Conservation (phyloP, 768 basidiomycete genomes). For the Ramaria sp. region DNA sequence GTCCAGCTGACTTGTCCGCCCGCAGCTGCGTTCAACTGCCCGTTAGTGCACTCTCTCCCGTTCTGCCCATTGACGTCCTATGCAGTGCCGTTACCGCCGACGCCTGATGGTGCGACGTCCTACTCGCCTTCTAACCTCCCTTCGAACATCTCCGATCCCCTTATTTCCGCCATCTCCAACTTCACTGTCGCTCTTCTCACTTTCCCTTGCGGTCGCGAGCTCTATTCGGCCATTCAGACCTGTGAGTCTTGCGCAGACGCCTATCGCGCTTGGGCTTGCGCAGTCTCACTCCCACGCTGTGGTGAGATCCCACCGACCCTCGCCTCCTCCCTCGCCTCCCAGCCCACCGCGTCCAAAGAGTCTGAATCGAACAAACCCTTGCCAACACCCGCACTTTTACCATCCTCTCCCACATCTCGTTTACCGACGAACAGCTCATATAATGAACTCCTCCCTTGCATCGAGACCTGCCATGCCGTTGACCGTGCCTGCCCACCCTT, state of each 20-base stretch:
- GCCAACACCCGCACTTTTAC: constrained; percentile 37
- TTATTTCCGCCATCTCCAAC: constrained; percentile 54
- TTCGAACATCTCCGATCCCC: constrained; percentile 31
- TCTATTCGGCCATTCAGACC: constrained; percentile 67
- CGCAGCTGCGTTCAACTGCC: constrained; percentile 56
- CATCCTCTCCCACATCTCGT: constrained; percentile 30
- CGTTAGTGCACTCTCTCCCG: constrained; percentile 57
- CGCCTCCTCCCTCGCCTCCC: constrained; percentile 17
- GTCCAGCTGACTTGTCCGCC: background rate
- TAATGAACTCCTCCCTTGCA: constrained; percentile 61
- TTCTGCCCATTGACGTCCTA: constrained; percentile 68
- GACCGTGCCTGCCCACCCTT: constrained; percentile 73
- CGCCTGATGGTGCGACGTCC: constrained; percentile 28
- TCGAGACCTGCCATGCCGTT: constrained; percentile 64
- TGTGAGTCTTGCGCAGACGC: constrained; percentile 66
- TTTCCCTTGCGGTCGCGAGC: constrained; percentile 69
- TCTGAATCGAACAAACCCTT: constrained; percentile 3
- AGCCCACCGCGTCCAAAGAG: background rate
- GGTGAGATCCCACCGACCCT: constrained; percentile 37
- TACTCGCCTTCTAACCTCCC: constrained; percentile 48
- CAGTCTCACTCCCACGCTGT: constrained; percentile 65
- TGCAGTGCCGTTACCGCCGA: constrained; percentile 53
- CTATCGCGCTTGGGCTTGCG: constrained; percentile 73
- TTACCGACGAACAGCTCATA: constrained; percentile 31
- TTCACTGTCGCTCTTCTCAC: constrained; percentile 66